Percentiles rank a stretch among this genome's conserved stretches.
Conservation (phyloP, 345 rosid genomes). For the Eucalyptus cloeziana region DNA sequence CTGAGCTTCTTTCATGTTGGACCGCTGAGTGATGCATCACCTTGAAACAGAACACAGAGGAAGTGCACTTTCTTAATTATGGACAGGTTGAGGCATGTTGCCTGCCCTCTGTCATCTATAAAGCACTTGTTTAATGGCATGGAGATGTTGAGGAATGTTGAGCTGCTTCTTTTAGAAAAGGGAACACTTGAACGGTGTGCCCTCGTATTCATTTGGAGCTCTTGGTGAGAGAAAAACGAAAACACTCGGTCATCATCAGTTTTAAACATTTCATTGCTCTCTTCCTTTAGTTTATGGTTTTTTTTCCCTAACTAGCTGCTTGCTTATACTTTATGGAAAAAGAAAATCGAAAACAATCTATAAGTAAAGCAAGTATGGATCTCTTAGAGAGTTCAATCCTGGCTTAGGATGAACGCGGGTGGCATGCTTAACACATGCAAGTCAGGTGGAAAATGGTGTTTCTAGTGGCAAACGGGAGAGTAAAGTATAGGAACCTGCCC, state of each 20-base stretch:
- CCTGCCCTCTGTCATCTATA: not conserved
- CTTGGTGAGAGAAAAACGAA: not conserved
- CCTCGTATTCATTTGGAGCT: not conserved
- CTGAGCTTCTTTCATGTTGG: not conserved
- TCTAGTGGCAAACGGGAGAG: not conserved
- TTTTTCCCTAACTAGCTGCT: not conserved
- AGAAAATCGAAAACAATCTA: not conserved
- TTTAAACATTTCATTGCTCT: not conserved
- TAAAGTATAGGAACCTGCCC: not conserved
- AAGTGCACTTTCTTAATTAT: not conserved
- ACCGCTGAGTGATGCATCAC: not conserved
- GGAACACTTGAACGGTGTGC: not conserved
- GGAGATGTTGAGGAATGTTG: not conserved
- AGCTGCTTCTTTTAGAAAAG: not conserved
- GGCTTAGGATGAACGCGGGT: not conserved
- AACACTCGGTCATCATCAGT: not conserved
- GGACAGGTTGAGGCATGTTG: not conserved
- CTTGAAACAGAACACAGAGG: not conserved
- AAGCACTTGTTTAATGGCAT: not conserved
- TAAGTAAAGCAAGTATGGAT: not conserved
- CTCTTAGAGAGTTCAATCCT: not conserved
- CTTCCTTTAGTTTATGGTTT: not conserved
- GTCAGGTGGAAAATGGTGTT: not conserved
- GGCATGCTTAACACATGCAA: conserved; percentile 3
- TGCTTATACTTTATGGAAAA: not conserved